These are phyloP conservation scores for Vaccinium macrocarpon DNA, from an alignment of 148 eudicot genomes.

Conservation along the genomic window DNA sequence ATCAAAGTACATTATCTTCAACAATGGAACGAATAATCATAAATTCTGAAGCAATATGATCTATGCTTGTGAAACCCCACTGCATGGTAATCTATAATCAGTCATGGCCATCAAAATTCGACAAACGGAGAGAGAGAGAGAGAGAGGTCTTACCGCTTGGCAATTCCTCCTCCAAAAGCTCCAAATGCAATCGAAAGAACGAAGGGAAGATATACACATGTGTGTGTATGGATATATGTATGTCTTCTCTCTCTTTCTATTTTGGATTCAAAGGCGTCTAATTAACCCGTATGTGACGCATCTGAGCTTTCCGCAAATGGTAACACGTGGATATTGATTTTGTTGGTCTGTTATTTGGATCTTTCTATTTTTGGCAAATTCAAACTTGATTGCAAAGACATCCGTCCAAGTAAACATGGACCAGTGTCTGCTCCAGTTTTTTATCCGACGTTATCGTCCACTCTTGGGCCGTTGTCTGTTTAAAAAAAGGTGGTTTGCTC, in stretches of 20 bases:
- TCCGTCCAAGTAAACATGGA: neutral
- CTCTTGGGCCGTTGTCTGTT: too few species aligned
- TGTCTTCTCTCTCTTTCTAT: neutral
- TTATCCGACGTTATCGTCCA: too few species aligned
- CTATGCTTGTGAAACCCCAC: neutral
- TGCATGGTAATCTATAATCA: neutral
- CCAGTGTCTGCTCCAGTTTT: too few species aligned
- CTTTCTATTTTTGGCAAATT: neutral
- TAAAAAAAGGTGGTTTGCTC: too few species aligned
- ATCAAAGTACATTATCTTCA: neutral
- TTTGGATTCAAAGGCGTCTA: neutral
- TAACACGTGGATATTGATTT: neutral
- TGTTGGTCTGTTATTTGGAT: neutral
- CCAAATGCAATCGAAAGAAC: neutral
- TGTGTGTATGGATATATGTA: neutral
- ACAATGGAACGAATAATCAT: neutral
- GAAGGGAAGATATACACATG: neutral
- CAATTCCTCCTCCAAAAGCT: neutral
- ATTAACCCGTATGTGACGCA: neutral
- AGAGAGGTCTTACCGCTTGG: neutral
- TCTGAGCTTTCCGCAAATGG: neutral
- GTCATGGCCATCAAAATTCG: neutral
- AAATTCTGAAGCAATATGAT: neutral
- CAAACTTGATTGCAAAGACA: neutral
- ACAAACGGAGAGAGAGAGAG: neutral